Evolutionary conservation across 768 basidiomycete species (phyloP).

Genomic region (Leccinellum rugosiceps): DNA sequence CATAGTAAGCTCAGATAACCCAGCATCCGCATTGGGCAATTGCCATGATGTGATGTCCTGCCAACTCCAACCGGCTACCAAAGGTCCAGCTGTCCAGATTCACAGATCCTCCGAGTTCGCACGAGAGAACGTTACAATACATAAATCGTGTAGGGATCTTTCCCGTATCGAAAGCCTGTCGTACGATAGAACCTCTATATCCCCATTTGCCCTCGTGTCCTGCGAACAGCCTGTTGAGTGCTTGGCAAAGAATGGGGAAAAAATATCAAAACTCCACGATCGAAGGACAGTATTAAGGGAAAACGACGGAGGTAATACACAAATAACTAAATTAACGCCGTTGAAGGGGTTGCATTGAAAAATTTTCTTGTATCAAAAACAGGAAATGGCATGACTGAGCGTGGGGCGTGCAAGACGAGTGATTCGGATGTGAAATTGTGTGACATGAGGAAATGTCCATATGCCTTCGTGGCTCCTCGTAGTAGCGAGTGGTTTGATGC

Average conservation of each 20-base stretch:
- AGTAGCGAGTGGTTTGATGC: not conserved
- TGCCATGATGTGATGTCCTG: not conserved
- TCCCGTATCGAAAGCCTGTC: not conserved
- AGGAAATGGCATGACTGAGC: not conserved
- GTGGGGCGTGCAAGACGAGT: not conserved
- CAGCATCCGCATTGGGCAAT: not conserved
- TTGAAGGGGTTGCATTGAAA: not conserved
- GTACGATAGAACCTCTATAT: not conserved
- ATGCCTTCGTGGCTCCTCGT: conserved; percentile 5
- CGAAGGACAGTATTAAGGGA: not conserved
- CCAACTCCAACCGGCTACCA: not conserved
- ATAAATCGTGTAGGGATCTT: not conserved
- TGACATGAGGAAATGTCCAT: not conserved
- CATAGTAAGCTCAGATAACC: not conserved
- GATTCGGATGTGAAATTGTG: not conserved
- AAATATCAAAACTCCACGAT: not conserved
- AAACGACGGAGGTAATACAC: not conserved
- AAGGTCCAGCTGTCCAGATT: not conserved
- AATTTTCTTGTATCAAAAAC: not conserved
- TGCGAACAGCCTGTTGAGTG: not conserved
- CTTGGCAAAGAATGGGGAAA: not conserved
- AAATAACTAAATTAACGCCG: not conserved
- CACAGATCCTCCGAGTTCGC: not conserved
- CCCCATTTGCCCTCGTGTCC: not conserved
- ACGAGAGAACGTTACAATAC: not conserved